Evolutionary conservation across 1,139 yeast species (phyloP).

Genomic region (Kurtzmaniella natalensis): DNA sequence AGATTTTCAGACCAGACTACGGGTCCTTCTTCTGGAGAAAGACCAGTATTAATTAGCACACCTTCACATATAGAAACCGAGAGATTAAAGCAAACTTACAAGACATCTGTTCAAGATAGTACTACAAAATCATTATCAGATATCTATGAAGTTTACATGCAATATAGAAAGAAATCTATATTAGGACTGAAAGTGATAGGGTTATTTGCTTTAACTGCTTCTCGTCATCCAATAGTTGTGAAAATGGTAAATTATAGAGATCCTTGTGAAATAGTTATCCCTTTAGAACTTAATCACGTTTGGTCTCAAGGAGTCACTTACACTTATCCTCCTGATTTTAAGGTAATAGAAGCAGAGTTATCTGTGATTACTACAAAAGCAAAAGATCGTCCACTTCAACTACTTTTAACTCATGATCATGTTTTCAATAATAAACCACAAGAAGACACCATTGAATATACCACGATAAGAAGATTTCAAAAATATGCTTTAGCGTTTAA

Average conservation of each 20-base stretch:
- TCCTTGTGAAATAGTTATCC: slow-evolving; percentile 13
- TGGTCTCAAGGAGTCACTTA: slow-evolving; percentile 15
- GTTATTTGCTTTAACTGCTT: slow-evolving; percentile 28
- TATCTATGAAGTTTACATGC: slow-evolving; percentile 27
- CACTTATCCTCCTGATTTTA: slow-evolving; percentile 25
- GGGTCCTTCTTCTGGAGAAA: background rate
- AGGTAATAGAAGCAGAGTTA: slow-evolving; percentile 27
- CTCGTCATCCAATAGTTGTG: slow-evolving; percentile 12
- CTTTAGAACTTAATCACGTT: slow-evolving; percentile 24
- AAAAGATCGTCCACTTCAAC: slow-evolving; percentile 30
- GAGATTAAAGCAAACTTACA: background rate
- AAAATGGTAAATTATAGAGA: background rate
- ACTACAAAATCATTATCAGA: slow-evolving; percentile 3
- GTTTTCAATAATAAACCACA: slow-evolving; percentile 29
- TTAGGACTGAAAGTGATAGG: slow-evolving; percentile 34
- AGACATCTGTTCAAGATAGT: background rate
- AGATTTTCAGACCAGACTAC: background rate
- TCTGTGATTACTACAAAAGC: slow-evolving; percentile 30
- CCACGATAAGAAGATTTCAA: slow-evolving; percentile 30
- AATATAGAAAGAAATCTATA: slow-evolving; percentile 28
- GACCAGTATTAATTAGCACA: slow-evolving; percentile 1
- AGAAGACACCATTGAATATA: slow-evolving; percentile 29
- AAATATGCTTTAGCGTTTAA: slow-evolving; percentile 28
- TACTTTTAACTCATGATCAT: slow-evolving; percentile 34
- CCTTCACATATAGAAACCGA: slow-evolving; percentile 1